A percentile compares a stretch with the other conserved stretches of the same genome.
Evolutionary conservation across 371 early-diverging fungal species (phyloP).

Genomic region (Actinomortierella wolfii): DNA sequence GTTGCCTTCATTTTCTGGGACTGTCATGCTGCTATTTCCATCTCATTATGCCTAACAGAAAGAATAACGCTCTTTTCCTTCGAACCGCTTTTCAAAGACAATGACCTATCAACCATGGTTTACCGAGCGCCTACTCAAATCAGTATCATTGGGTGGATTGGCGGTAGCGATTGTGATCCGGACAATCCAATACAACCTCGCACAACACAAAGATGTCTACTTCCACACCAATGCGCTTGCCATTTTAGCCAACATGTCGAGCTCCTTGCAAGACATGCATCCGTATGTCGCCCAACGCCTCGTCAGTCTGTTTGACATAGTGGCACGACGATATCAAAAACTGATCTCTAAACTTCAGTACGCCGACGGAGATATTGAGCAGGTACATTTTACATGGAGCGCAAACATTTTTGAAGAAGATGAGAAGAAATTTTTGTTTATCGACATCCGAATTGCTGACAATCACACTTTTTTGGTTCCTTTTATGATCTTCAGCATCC

Average conservation of each 20-base stretch:
- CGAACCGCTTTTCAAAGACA: constrained; percentile 37
- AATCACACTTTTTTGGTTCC: neutral
- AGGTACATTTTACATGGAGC: constrained; percentile 14
- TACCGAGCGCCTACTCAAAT: constrained; percentile 70
- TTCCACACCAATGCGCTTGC: constrained; percentile 73
- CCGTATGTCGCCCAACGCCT: constrained; percentile 74
- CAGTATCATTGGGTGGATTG: constrained; percentile 71
- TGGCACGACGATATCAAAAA: constrained; percentile 70
- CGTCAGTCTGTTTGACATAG: constrained; percentile 71
- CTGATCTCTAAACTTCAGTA: constrained; percentile 47
- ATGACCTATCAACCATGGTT: constrained; percentile 73
- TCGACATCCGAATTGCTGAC: neutral
- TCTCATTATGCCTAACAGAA: neutral
- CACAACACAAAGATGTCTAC: constrained; percentile 72
- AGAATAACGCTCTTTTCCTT: neutral
- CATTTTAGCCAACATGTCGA: constrained; percentile 72
- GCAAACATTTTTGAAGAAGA: neutral
- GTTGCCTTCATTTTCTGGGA: too few species aligned
- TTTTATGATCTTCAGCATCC: constrained; percentile 15
- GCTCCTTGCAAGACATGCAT: constrained; percentile 63
- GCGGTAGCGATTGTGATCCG: constrained; percentile 67
- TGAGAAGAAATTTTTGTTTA: neutral
- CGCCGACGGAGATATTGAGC: constrained; percentile 39
- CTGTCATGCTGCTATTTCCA: too few species aligned
- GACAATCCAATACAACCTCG: constrained; percentile 70